Conservation (phyloP, 2,329 filamentous ascomycete species). For the Trichothecium roseum region DNA sequence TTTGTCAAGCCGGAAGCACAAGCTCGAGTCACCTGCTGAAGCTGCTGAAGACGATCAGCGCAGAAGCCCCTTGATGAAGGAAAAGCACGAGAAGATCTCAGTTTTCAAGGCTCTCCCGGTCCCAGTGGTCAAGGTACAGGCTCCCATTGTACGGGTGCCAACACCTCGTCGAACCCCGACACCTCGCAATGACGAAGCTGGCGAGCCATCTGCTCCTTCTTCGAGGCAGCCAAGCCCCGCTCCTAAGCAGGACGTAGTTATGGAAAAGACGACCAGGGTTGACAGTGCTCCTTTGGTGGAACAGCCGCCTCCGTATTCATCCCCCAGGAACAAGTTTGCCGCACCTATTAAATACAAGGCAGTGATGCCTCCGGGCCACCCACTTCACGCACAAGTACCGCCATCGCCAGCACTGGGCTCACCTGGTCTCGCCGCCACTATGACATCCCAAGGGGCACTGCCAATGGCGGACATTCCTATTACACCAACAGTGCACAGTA, state of each 20-base stretch:
- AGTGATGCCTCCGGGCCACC: conserved; percentile 46
- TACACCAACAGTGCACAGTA: conserved; percentile 24
- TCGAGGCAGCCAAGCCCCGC: conserved; percentile 10
- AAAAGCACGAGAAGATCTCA: conserved; percentile 4
- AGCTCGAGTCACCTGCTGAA: conserved; percentile 18
- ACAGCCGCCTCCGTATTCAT: conserved; percentile 46
- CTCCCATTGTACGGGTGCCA: conserved; percentile 25
- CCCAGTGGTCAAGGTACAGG: conserved; percentile 13
- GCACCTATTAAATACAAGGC: conserved; percentile 36
- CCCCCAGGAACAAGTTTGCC: conserved; percentile 27
- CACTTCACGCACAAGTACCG: conserved; percentile 34
- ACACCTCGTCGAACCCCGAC: conserved; percentile 23
- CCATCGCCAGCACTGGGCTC: conserved; percentile 52
- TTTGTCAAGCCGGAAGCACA: conserved; percentile 27
- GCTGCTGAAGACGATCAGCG: not conserved
- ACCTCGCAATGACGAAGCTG: conserved; percentile 10
- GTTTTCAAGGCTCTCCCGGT: conserved; percentile 1
- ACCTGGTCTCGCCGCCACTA: conserved; percentile 49
- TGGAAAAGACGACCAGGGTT: not conserved
- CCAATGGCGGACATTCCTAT: conserved; percentile 49
- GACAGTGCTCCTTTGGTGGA: conserved; percentile 15
- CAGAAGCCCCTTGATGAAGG: conserved; percentile 6
- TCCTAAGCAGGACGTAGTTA: conserved; percentile 6
- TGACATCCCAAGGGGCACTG: conserved; percentile 52
- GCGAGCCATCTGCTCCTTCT: conserved; percentile 9